Percentiles rank a stretch among this genome's conserved stretches.
These are phyloP conservation scores for Trichodelitschia bisporula DNA, from an alignment of 495 filamentous ascomycete species.

Conservation along the genomic window DNA sequence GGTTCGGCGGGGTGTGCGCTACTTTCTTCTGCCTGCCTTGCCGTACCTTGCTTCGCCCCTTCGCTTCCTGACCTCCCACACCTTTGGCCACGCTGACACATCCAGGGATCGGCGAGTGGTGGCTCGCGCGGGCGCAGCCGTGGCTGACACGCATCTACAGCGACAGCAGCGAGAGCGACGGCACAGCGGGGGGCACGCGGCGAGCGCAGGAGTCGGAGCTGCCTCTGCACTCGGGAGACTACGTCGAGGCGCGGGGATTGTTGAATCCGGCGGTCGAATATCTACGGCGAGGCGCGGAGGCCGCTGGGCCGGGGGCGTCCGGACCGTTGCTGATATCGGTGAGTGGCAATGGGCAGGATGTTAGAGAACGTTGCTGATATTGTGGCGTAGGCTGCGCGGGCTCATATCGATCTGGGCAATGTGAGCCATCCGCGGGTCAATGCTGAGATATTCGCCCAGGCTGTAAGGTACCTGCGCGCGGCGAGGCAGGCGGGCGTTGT, in stretches of 20 bases:
- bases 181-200: no score
- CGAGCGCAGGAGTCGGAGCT: no score
- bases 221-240: slow-evolving; percentile 20
- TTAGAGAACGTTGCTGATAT: background rate
- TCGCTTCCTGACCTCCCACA: background rate
- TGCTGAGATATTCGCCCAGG: slow-evolving; percentile 20
- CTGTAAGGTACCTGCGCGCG: slow-evolving; percentile 21
- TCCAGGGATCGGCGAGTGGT: slow-evolving; percentile 22
- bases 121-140: slow-evolving; percentile 25
- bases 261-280: slow-evolving; percentile 25
- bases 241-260: slow-evolving; percentile 23
- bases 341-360: slow-evolving; percentile 4
- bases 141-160: slow-evolving; percentile 22
- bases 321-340: slow-evolving; percentile 20
- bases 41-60: no score
- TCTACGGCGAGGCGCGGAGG: slow-evolving; percentile 19
- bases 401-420: slow-evolving; percentile 27
- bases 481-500: slow-evolving; percentile 18
- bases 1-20: no score
- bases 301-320: slow-evolving; percentile 8
- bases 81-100: slow-evolving; percentile 1
- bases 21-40: no score
- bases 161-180: slow-evolving; percentile 14
- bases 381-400: slow-evolving; percentile 20
- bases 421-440: slow-evolving; percentile 20